Base-by-base conservation (phyloP, 23 red algal genomes). In the Gracilariopsis chorda region DNA sequence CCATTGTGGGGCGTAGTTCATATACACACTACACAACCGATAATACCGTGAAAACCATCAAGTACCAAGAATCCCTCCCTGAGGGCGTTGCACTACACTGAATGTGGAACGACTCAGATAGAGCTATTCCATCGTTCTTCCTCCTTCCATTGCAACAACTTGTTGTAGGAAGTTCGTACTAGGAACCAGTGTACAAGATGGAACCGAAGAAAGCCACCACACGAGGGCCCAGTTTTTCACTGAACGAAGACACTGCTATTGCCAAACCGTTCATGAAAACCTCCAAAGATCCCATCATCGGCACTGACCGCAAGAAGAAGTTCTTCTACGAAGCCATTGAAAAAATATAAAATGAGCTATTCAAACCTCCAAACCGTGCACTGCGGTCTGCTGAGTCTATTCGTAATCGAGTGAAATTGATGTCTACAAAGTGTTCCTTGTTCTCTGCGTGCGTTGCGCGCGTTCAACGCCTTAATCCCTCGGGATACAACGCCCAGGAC, bases 311-410 rank as follows among this genome's bases (percentile, higher is more conserved):
- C 14, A 82, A 82, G 30, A 60, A 51, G 40, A 51, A 55, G n/a
- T 21, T 58, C 2, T 82, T 82, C 32, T 82, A 29, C 47, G 48
- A 55, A 3, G 52, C 47, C 3, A 37, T 82, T 58, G 14, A 21
- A 8, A 51, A 82, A 33, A 2, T 58, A 3, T 61, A 82, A 29
- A 61, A 60, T 37, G 55, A 55, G 4, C 4, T 13, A 20, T 60
- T 51, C 25, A 82, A 60, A 23, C 77, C 77, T 39, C 7, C 25
- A 61, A 60, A 57, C 48, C 48, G 55, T 34, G n/a, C n/a, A n/a
- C n/a, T n/a, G n/a, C n/a, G n/a, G n/a, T n/a, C n/a, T n/a, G n/a
- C 49, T 17, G 74, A 79, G 41, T 79, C 74, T 2, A 79, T 79
- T 35, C 42, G 40, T 2, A 79, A 79, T 19, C 42, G 46, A 19